Percentiles rank a stretch among this genome's conserved stretches.
phyloP scores from a whole-genome alignment of 1,284 basidiomycete genomes.

The Fomitiporia mediterranea region DNA sequence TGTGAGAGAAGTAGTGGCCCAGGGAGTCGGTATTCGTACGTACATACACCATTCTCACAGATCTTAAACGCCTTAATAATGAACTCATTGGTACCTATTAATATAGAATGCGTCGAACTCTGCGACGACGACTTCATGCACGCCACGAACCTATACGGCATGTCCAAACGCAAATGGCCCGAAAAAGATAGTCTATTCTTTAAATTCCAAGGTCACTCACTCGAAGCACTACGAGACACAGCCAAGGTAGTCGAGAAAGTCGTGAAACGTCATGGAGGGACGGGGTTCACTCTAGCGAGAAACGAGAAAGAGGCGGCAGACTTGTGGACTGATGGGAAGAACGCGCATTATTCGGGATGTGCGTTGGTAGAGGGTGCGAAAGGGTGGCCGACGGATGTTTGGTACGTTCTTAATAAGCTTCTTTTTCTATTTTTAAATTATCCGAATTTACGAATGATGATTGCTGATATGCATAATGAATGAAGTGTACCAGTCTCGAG shows the following conservation, averaged over 20 bases:
- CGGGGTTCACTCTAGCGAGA: constrained; percentile 65
- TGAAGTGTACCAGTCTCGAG: constrained; percentile 75
- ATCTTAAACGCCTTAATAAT: no score
- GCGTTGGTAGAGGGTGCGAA: constrained; percentile 58
- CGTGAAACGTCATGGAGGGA: constrained; percentile 61
- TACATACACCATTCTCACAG: not conserved
- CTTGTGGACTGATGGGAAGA: constrained; percentile 86
- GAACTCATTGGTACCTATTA: no score
- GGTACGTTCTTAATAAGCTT: constrained; percentile 42
- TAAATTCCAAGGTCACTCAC: constrained; percentile 78
- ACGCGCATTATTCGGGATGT: constrained; percentile 69
- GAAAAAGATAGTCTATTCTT: constrained; percentile 79
- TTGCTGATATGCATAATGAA: not conserved
- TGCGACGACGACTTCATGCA: constrained; percentile 69
- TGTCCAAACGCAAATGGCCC: constrained; percentile 55
- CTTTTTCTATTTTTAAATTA: not conserved
- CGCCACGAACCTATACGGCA: constrained; percentile 62
- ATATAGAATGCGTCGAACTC: constrained; percentile 71
- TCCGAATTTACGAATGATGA: no score
- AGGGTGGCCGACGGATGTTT: constrained; percentile 84
- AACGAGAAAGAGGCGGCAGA: constrained; percentile 66
- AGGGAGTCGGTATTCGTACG: constrained; percentile 67
- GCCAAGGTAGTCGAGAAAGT: constrained; percentile 55
- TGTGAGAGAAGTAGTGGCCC: constrained; percentile 70
- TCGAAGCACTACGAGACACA: constrained; percentile 57